Conservation (phyloP, 2,329 filamentous ascomycete species). For the Ophiostoma sp. region DNA sequence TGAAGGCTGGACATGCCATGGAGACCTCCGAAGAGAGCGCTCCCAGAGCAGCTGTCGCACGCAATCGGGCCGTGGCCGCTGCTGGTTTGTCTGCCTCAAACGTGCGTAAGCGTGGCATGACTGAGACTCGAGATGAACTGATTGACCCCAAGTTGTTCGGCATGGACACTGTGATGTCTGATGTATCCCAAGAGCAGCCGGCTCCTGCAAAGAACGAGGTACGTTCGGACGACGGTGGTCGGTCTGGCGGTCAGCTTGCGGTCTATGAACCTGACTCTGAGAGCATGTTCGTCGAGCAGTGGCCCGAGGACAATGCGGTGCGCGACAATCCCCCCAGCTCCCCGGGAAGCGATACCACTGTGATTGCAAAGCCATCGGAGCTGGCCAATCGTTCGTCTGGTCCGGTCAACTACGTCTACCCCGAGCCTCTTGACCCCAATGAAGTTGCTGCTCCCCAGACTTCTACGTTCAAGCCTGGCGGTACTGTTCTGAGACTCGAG, state of each 20-base stretch:
- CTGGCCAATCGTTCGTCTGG: background rate
- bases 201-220: background rate
- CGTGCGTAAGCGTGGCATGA: background rate
- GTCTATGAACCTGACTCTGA: too few relatives aligned
- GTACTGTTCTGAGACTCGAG: too few relatives aligned
- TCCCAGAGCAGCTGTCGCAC: background rate
- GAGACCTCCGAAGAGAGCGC: background rate
- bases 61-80: background rate
- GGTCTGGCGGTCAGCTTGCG: too few relatives aligned
- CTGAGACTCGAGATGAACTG: background rate
- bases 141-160: background rate
- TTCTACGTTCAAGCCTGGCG: too few relatives aligned
- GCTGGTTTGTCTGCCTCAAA: background rate
- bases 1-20: background rate
- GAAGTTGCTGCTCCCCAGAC: too few relatives aligned
- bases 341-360: background rate
- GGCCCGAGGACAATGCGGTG: background rate
- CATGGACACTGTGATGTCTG: background rate
- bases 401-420: background rate
- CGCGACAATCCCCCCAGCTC: background rate
- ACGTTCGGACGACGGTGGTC: background rate
- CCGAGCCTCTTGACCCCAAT: background rate
- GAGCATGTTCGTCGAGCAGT: background rate
- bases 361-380: background rate
- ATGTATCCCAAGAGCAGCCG: background rate